Conservation (phyloP, 805 yeast genomes). For the Candida ascalaphidarum region DNA sequence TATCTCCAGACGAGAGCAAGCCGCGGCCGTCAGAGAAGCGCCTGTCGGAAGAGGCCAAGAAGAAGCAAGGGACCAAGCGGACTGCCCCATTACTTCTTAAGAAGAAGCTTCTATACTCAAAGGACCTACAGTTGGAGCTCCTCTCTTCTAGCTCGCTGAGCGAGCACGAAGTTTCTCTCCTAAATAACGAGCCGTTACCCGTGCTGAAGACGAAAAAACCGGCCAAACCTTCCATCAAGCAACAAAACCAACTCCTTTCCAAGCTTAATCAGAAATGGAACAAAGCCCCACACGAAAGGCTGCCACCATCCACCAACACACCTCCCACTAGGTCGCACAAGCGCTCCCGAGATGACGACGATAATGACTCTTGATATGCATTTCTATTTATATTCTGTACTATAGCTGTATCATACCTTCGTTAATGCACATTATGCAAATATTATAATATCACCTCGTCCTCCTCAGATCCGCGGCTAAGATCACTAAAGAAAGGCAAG, state of each 20-base stretch:
- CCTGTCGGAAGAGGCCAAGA: constrained; percentile 7
- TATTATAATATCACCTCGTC: constrained; percentile 21
- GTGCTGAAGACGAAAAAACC: constrained; percentile 2
- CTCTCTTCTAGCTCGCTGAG: no score
- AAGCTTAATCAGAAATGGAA: constrained; percentile 34
- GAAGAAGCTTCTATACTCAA: constrained; percentile 22
- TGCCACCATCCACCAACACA: not conserved
- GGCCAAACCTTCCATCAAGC: constrained; percentile 10
- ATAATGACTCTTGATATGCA: no score
- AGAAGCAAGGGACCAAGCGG: constrained; percentile 12
- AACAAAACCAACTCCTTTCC: constrained; percentile 24
- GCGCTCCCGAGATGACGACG: constrained; percentile 9
- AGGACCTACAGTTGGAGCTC: constrained; percentile 32
- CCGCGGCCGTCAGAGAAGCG: not conserved
- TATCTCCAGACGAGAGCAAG: no score
- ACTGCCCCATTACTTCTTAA: constrained; percentile 20
- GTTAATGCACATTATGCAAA: not conserved
- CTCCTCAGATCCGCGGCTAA: constrained; percentile 16
- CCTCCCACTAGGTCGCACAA: constrained; percentile 10
- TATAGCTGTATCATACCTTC: no score
- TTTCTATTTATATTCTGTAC: no score
- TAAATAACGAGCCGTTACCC: not conserved
- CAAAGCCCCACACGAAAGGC: no score
- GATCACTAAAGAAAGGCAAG: constrained; percentile 51
- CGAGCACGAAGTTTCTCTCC: no score